Evolutionary conservation across 306 rosid genomes (phyloP), one percentile per base, ranked within the genome.

Genomic region (Benincasa hispida): DNA sequence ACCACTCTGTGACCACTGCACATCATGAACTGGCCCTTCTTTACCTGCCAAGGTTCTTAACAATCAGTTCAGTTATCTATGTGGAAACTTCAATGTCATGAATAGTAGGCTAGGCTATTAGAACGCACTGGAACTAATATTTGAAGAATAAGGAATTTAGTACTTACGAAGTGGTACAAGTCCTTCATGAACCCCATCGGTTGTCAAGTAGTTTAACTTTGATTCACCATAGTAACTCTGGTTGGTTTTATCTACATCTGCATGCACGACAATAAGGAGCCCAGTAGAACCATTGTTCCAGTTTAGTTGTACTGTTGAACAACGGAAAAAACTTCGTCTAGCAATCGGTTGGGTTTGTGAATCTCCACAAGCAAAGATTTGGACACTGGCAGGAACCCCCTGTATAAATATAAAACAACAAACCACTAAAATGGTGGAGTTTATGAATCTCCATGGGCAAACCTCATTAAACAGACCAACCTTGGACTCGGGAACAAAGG

Each of bases 211-310:
- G 91, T 83, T 85, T 75, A 93, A 84, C 85, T 91, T 93, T 39
- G 98, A 87, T 79, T 93, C 98, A 73, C 98, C 97, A 67, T 90
- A 90, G 84, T 93, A 93, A 87, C 98, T 93, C 77, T 93, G 98
- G 83, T 93, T 93, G 79, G 97, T 93, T 89, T 91, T 93, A 79
- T 91, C 98, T 54, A 91, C 96, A 84, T 93, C 98, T 35, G 98
- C 85, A 81, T 93, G 98, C 75, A 80, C 98, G 72, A 90, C 78
- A 78, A 87, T 88, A 58, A 93, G 81, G 80, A 93, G 96, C 68
- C 98, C 98, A 56, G 91, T 87, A 27, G 98, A 93, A 68, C 97
- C 91, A 42, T 22, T 79, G 77, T 93, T 93, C 98, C 98, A 93
- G 62, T 77, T 84, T 81, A 93, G 81, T 80, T 91, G 98, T 80